Evolutionary conservation across 202 grass and related monocot genomes (phyloP), one percentile per base, ranked within the genome.

Genomic region (Dendrocalamus latiflorus): DNA sequence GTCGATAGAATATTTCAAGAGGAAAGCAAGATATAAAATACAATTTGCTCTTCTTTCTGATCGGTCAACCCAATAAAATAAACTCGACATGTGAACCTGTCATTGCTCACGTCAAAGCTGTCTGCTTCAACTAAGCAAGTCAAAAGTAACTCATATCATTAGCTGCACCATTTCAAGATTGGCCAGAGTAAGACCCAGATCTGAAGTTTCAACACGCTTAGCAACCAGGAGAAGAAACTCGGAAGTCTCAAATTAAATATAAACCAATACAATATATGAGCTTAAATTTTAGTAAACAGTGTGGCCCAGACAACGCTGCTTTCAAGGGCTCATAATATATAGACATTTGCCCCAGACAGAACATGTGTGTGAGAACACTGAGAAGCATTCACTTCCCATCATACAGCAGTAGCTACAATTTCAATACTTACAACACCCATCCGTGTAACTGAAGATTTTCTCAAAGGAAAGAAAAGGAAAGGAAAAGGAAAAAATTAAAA

Each of bases 361-460:
- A 82, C 61, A 79, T 54, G 62, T 69, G 60, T 25, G 44, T 13
- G 75, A 30, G 33, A 34, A 34, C 33, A 34, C 33, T 34, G 33
- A 34, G 84, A 80, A 84, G 84, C 44, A 22, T 59, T 70, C 16
- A 44, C 68, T 75, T 33, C 75, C 62, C 45, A 63, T 75, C 80
- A 34, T 83, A 83, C 69, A 30, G n/a, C n/a, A 54, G 69, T 70
- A 70, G 56, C 76, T 87, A 90, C 80, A 87, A 71, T 34, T 79
- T 83, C 83, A 74, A 85, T 78, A 91, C 70, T 83, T 87, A 94
- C 86, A 94, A 83, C 77, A 94, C 67, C 54, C 43, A 59, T 50
- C 64, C 50, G 68, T 45, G 63, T 44, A 72, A 85, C 77, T 20
- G 49, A 84, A 74, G 39, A 86, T 72, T 53, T 63, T 54, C 15